A percentile compares a stretch with the other conserved stretches of the same genome.
Conservation (phyloP, 495 filamentous ascomycete genomes). For the Daldinia grandis region DNA sequence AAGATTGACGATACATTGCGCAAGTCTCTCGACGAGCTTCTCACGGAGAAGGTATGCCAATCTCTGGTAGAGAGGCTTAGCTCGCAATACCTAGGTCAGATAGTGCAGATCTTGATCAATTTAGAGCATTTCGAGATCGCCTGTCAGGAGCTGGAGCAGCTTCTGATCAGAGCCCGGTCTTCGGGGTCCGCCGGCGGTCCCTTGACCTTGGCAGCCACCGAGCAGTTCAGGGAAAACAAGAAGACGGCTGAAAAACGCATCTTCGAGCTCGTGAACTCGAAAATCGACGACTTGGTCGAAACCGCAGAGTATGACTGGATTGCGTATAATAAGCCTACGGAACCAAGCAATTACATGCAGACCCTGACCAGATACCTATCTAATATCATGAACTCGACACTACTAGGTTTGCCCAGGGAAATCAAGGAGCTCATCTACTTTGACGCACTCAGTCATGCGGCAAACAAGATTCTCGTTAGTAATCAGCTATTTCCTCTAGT, state of each 20-base stretch:
- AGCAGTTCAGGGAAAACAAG: constrained; percentile 86
- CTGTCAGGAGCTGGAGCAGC: constrained; percentile 83
- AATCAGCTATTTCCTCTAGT: background rate
- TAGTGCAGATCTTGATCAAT: constrained; percentile 98
- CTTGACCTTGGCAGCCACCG: constrained; percentile 79
- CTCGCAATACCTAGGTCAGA: constrained; percentile 94
- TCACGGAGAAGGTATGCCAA: constrained; percentile 89
- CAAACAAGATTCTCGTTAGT: constrained; percentile 81
- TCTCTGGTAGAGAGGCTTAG: constrained; percentile 86
- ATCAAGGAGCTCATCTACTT: constrained; percentile 99
- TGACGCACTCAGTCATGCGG: constrained; percentile 90
- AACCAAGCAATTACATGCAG: constrained; percentile 92
- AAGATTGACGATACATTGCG: constrained; percentile 90
- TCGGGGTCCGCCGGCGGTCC: constrained; percentile 77
- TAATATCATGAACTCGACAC: constrained; percentile 94
- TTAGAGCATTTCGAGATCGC: constrained; percentile 95
- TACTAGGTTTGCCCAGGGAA: constrained; percentile 88
- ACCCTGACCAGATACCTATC: constrained; percentile 91
- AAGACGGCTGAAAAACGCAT: constrained; percentile 97
- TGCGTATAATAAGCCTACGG: constrained; percentile 66
- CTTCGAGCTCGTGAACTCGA: constrained; percentile 97
- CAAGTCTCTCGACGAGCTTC: constrained; percentile 83
- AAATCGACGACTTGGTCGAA: constrained; percentile 97
- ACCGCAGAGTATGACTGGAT: constrained; percentile 98
- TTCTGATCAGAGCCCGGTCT: constrained; percentile 81